Evolutionary conservation across 257 asterid species (phyloP), one percentile per base, ranked within the genome.

Genomic region (Forsythia viridissima): DNA sequence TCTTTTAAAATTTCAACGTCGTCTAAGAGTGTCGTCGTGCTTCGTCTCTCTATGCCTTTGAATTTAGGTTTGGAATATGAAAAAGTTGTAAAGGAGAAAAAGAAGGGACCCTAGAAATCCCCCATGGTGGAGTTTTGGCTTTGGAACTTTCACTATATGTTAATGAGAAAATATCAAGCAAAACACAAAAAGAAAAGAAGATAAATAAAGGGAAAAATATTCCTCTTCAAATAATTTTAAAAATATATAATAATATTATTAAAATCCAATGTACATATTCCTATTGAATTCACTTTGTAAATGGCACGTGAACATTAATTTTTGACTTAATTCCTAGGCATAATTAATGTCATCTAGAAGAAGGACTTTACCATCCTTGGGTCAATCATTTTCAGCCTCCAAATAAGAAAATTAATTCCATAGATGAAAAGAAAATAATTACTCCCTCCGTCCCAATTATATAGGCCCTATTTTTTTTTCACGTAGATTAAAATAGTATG

Each of bases 31-130:
- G 52, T 43, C 74, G 1, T 16, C 24, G 16, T 20, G 48, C 30
- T 70, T 37, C 6, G 15, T 9, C 74, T 72, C 59, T 51, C 20
- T 39, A 48, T 84, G 82, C 72, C 88, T 82, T 84, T 87, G 75
- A 63, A 57, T 80, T 68, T 74, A 51, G 80, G 87, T 79, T 83
- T 77, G 69, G 82, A 85, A 88, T 77, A 82, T 74, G 59, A 46
- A 81, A 85, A 85, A 83, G 81, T 48, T 48, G 13, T 51, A 78
- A 82, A 65, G 68, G 43, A 16, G 51, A 71, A 78, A 68, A 75
- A 46, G 70, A 76, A 82, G 73, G 77, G 80, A 57, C 42, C 84
- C 76, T 80, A 79, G 57, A 86, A 77, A 82, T 76, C 42, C 76
- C 76, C 61, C 57, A 5, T 59, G 84, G 79, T 72, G 82, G 85